These are phyloP conservation scores for Cyberlindnera maclurae DNA, from an alignment of 805 yeast species.

Conservation along the genomic window DNA sequence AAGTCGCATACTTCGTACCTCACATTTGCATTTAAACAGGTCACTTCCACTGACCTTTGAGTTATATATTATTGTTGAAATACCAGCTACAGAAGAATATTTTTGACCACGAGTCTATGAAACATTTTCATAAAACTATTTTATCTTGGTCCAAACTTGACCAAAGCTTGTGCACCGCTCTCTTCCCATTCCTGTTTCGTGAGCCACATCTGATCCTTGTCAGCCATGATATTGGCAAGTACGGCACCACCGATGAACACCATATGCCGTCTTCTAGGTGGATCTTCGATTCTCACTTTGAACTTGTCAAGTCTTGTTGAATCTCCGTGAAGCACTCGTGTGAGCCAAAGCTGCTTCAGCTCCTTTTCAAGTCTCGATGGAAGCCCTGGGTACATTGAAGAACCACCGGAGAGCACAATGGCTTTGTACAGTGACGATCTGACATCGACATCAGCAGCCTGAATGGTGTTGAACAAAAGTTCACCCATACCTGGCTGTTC, in stretches of 20 bases:
- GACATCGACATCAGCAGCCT: slow-evolving; percentile 90
- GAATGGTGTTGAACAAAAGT: slow-evolving; percentile 82
- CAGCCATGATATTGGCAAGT: slow-evolving; percentile 95
- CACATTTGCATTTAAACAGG: slow-evolving; percentile 69
- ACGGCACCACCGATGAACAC: slow-evolving; percentile 99
- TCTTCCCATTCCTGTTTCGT: slow-evolving; percentile 96
- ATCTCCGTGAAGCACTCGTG: slow-evolving; percentile 81
- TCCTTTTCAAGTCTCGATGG: slow-evolving; percentile 95
- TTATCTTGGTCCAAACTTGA: slow-evolving; percentile 88
- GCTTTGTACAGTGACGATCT: slow-evolving; percentile 85
- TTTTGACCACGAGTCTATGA: too few relatives aligned
- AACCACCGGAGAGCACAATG: slow-evolving; percentile 93
- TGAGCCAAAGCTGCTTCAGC: slow-evolving; percentile 91
- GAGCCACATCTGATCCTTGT: slow-evolving; percentile 98
- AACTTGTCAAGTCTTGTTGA: slow-evolving; percentile 82
- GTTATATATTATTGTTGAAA: neutral
- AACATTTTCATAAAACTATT: neutral
- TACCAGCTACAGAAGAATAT: neutral
- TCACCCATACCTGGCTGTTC: slow-evolving; percentile 98
- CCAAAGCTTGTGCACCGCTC: slow-evolving; percentile 79
- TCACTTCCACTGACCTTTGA: slow-evolving; percentile 1
- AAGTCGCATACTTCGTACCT: slow-evolving; percentile 92
- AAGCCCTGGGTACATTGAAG: slow-evolving; percentile 97
- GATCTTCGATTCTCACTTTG: slow-evolving; percentile 95
- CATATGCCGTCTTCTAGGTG: slow-evolving; percentile 98